Base-by-base conservation (phyloP, 176 grass and related monocot genomes). In the Juncus inflexus region DNA sequence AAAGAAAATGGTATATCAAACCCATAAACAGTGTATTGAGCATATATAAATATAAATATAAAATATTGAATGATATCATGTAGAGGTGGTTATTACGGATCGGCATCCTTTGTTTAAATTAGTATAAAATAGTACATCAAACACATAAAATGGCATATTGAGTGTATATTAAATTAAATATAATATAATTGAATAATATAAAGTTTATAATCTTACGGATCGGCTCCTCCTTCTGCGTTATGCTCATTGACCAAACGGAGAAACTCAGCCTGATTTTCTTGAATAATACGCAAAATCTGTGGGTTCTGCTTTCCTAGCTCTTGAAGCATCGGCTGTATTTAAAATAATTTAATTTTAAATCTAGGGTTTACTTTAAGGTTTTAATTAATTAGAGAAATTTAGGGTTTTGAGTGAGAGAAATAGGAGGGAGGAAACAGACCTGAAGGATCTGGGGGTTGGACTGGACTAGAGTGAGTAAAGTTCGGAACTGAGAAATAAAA, bases 281-380 rank as follows among this genome's bases (percentile, higher is more conserved):
- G 95, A 73, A 99, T 99, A 72, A 99, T 67, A 35, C 80, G 81
- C 72, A 94, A 69, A 11, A 99, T 68, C 61, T 99, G 95, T 15
- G 95, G 95, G 63, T 99, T 99, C 79, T 99, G 95, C 68, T 99
- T 99, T 13, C 86, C 86, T 19, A 99, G 72, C 50, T 99, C 95
- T 89, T 99, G 95, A 82, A 99, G 95, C 95, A 99, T 99, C 62
- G 95, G 89, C 95, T 99, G 66, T 61, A 66, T 45, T 13, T 57
- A 68, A 73, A 16, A 80, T 11, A 52, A 77, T 40, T 3, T 16
- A 6, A 42, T 50, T 57, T 40, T 3, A 55, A 58, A 56, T n/a
- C 28, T 74, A 76, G 10, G 59, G 3, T n/a, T 7, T 9, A 59
- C 69, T 28, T 28, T 28, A 28, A 49, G 55, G 71, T 55, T 64